A percentile compares a stretch with the other conserved stretches of the same genome.
These are phyloP conservation scores for Elsinoe perseae DNA, from an alignment of 2,329 filamentous ascomycete genomes.

Conservation along the genomic window DNA sequence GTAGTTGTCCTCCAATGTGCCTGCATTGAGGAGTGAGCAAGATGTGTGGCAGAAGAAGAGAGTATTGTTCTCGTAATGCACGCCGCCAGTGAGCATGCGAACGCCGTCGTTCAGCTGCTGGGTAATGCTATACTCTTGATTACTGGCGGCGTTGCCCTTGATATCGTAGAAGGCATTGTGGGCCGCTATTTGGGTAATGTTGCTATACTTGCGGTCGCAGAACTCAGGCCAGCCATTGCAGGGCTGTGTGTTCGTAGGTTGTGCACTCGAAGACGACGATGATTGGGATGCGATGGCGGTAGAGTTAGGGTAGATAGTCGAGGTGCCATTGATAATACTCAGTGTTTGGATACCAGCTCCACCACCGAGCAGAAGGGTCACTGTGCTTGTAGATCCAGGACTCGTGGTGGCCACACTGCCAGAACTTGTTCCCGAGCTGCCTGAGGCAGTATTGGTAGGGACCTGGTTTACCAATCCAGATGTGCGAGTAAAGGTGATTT, in stretches of 20 bases:
- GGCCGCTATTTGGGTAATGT: constrained; percentile 68
- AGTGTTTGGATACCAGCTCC: constrained; percentile 16
- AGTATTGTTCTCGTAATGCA: constrained; percentile 48
- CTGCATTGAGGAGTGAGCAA: constrained; percentile 74
- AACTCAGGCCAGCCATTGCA: constrained; percentile 70
- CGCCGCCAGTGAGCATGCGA: constrained; percentile 49
- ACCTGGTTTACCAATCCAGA: constrained; percentile 7
- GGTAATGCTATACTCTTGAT: constrained; percentile 61
- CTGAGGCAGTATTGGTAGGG: background rate
- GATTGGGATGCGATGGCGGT: constrained; percentile 34
- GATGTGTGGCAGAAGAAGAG: constrained; percentile 78
- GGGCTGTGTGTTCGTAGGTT: constrained; percentile 62
- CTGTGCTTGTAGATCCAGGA: constrained; percentile 17
- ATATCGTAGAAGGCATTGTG: constrained; percentile 77
- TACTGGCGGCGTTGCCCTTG: constrained; percentile 63
- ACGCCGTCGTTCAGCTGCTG: constrained; percentile 72
- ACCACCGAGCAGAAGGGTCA: constrained; percentile 18
- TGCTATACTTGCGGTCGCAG: constrained; percentile 68
- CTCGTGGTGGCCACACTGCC: constrained; percentile 19
- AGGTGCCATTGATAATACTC: constrained; percentile 19
- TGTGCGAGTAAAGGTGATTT: constrained; percentile 15
- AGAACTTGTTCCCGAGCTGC: background rate
- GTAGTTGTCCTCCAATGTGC: constrained; percentile 69
- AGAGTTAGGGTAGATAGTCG: constrained; percentile 36
- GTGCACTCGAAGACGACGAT: constrained; percentile 24